Evolutionary conservation across 2,329 filamentous ascomycete genomes (phyloP).

Genomic region (Apiospora saccharicola): DNA sequence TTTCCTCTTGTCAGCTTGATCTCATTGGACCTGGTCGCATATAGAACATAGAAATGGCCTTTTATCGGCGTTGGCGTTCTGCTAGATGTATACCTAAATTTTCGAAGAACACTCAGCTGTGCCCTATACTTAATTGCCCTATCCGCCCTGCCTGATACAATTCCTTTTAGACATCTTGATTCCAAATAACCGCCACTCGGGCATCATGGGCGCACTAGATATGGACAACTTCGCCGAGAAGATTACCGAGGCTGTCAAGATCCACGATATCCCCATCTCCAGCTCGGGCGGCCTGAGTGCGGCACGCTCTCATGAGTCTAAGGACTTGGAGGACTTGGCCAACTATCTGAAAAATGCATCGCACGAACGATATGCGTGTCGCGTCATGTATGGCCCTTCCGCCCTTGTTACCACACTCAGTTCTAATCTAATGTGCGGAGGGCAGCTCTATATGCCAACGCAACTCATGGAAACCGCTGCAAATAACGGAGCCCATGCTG

Average conservation of each 20-base stretch:
- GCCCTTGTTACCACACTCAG: constrained; percentile 9
- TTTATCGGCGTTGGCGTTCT: not conserved
- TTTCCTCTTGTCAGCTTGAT: not conserved
- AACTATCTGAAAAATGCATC: constrained; percentile 26
- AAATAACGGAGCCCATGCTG: constrained; percentile 37
- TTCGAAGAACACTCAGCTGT: not conserved
- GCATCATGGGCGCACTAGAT: not conserved
- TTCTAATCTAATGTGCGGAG: not conserved
- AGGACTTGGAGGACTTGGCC: constrained; percentile 30
- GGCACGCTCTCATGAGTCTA: constrained; percentile 27
- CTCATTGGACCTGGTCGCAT: not conserved
- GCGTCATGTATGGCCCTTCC: constrained; percentile 32
- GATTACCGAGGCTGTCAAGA: constrained; percentile 32
- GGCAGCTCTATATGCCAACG: constrained; percentile 40
- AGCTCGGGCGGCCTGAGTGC: constrained; percentile 16
- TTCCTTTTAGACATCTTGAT: constrained; percentile 24
- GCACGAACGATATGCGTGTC: constrained; percentile 30
- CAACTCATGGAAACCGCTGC: constrained; percentile 40
- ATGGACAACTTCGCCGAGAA: constrained; percentile 34
- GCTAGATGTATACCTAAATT: not conserved
- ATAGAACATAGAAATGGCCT: not conserved
- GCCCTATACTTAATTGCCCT: not conserved
- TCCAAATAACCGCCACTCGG: not conserved
- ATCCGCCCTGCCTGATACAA: not conserved
- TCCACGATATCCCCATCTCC: constrained; percentile 32